These are phyloP conservation scores for Fusarium sp. DNA, from an alignment of 2,329 filamentous ascomycete species.

Conservation along the genomic window DNA sequence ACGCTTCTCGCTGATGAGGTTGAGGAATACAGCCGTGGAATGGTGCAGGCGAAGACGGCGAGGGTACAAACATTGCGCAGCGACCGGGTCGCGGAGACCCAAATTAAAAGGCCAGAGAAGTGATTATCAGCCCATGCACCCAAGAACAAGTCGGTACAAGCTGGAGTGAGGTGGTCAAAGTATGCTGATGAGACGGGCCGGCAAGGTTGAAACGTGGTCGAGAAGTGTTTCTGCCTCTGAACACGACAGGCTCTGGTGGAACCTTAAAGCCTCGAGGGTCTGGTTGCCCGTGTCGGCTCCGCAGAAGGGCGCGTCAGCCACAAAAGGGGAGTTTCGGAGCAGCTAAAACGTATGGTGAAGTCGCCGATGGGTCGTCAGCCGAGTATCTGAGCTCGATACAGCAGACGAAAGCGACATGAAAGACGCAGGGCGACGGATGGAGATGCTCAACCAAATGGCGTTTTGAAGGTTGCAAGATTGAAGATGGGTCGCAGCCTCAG, in stretches of 20 bases:
- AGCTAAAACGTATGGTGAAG: not conserved
- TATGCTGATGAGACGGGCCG: conserved; percentile 3
- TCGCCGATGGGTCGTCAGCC: not conserved
- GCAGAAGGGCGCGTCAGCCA: conserved; percentile 19
- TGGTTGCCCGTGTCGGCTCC: conserved; percentile 18
- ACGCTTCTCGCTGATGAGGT: not conserved
- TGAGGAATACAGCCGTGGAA: not conserved
- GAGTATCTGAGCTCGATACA: not conserved
- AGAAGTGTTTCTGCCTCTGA: conserved; percentile 25
- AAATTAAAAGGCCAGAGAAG: conserved; percentile 23
- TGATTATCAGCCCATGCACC: conserved; percentile 36
- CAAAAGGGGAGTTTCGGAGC: not conserved
- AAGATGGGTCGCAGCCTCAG: conserved; percentile 25
- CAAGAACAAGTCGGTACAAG: conserved; percentile 7
- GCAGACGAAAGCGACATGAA: not conserved
- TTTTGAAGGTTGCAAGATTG: conserved; percentile 36
- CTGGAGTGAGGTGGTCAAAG: not conserved
- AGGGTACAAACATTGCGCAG: conserved; percentile 40
- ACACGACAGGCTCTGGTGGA: conserved; percentile 31
- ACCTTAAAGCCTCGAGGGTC: conserved; percentile 24
- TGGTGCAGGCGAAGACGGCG: conserved; percentile 1
- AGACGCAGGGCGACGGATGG: conserved; percentile 6
- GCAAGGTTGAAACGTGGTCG: not conserved
- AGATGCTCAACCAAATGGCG: conserved; percentile 25
- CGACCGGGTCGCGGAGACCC: conserved; percentile 27